Conservation (phyloP, 495 filamentous ascomycete species). For the Physcia stellaris region DNA sequence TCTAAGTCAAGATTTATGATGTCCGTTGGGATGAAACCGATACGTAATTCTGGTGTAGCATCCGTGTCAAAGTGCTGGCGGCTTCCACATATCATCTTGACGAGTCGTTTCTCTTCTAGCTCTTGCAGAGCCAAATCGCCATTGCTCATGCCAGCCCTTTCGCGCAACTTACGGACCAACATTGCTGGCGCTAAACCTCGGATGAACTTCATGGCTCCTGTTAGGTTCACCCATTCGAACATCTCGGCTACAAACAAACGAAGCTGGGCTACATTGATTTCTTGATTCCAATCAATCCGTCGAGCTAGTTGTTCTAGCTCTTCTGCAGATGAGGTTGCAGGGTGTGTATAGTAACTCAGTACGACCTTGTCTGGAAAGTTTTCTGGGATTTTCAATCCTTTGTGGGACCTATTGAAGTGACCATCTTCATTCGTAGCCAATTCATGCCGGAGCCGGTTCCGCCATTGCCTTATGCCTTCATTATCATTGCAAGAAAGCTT, state of each 20-base stretch:
- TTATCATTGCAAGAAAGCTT: conserved; percentile 25
- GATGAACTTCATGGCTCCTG: conserved; percentile 75
- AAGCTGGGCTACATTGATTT: conserved; percentile 53
- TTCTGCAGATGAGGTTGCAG: conserved; percentile 53
- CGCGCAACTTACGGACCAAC: conserved; percentile 48
- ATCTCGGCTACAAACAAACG: conserved; percentile 59
- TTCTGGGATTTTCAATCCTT: conserved; percentile 59
- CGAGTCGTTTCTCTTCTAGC: conserved; percentile 33
- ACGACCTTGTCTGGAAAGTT: conserved; percentile 68
- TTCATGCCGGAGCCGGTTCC: conserved; percentile 58
- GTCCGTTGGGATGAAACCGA: conserved; percentile 62
- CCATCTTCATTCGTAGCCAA: conserved; percentile 73
- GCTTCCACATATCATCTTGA: conserved; percentile 48
- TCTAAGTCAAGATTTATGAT: conserved; percentile 66
- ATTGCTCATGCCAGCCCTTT: conserved; percentile 8
- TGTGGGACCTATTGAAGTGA: conserved; percentile 64
- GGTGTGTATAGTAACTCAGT: conserved; percentile 74
- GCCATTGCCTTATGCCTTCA: conserved; percentile 50
- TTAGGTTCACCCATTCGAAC: conserved; percentile 72
- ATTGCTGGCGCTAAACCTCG: conserved; percentile 67
- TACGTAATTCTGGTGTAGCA: conserved; percentile 56
- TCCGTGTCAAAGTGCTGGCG: conserved; percentile 63
- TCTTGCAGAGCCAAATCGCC: conserved; percentile 28
- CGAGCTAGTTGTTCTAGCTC: conserved; percentile 43
- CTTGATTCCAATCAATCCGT: conserved; percentile 44